These are phyloP conservation scores for Nephelium lappaceum DNA, from an alignment of 345 rosid species.

Conservation along the genomic window DNA sequence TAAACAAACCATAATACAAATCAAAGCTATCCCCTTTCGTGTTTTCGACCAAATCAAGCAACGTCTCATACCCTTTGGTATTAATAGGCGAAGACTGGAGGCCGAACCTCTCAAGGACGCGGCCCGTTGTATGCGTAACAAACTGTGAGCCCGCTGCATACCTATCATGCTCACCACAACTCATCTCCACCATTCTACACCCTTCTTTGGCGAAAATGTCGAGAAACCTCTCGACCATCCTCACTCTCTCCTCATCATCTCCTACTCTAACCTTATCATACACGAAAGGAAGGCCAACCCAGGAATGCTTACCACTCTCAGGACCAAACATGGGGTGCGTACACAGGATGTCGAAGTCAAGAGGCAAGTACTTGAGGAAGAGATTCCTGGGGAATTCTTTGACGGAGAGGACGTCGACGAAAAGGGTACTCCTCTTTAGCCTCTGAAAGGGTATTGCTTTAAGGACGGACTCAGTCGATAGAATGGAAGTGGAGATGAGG, in stretches of 20 bases:
- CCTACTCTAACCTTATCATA: conserved; percentile 62
- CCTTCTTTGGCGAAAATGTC: conserved; percentile 55
- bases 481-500: conserved; percentile 78
- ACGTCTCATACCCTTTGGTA: conserved; percentile 85
- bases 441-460: conserved; percentile 65
- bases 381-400: conserved; percentile 59
- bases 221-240: conserved; percentile 45
- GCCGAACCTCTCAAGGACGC: conserved; percentile 64
- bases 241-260: conserved; percentile 32
- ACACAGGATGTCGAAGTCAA: conserved; percentile 54
- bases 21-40: conserved; percentile 81
- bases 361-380: conserved; percentile 39
- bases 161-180: conserved; percentile 68
- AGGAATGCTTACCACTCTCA: conserved; percentile 48
- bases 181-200: conserved; percentile 85
- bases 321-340: conserved; percentile 80
- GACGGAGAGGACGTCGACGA: conserved; percentile 76
- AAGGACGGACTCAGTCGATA: conserved; percentile 64
- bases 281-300: conserved; percentile 55
- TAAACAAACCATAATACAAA: conserved; percentile 69
- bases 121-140: conserved; percentile 76
- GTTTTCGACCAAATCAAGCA: conserved; percentile 75
- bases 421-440: conserved; percentile 61
- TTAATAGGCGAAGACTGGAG: conserved; percentile 69
- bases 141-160: conserved; percentile 80